A percentile compares a stretch with the other conserved stretches of the same genome.
These are phyloP conservation scores for Codiaeum variegatum DNA, from an alignment of 441 rosid genomes.

Conservation along the genomic window DNA sequence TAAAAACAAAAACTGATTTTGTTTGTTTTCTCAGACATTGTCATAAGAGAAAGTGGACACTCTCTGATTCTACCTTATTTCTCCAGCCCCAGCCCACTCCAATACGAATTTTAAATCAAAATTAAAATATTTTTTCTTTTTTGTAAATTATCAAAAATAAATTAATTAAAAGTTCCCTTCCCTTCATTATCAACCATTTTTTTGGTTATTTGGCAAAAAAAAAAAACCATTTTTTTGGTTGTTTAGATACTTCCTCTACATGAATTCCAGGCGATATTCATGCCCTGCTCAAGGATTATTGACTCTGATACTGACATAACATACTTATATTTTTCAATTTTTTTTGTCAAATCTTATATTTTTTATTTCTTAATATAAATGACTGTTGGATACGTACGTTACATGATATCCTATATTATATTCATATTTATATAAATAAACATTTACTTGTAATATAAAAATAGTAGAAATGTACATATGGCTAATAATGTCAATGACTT, in stretches of 20 bases:
- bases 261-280: constrained; percentile 35
- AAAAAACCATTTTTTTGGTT: no score
- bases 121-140: not conserved
- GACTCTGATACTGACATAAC: not conserved
- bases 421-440: no score
- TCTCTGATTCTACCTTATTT: constrained; percentile 39
- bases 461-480: not conserved
- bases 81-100: constrained; percentile 34
- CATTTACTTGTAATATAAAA: not conserved
- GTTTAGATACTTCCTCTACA: constrained; percentile 19
- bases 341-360: no score
- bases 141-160: no score
- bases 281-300: constrained; percentile 13
- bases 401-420: no score
- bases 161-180: no score
- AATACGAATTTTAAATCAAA: constrained; percentile 27
- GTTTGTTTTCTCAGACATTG: constrained; percentile 34
- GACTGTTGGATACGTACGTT: not conserved
- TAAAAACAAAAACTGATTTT: constrained; percentile 26
- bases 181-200: constrained; percentile 3
- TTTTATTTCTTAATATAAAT: no score
- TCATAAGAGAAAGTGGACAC: constrained; percentile 27
- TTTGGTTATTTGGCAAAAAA: no score
- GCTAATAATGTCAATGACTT: not conserved
- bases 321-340: no score